phyloP scores from a whole-genome alignment of 345 rosid species.

The Melaleuca quinquenervia region DNA sequence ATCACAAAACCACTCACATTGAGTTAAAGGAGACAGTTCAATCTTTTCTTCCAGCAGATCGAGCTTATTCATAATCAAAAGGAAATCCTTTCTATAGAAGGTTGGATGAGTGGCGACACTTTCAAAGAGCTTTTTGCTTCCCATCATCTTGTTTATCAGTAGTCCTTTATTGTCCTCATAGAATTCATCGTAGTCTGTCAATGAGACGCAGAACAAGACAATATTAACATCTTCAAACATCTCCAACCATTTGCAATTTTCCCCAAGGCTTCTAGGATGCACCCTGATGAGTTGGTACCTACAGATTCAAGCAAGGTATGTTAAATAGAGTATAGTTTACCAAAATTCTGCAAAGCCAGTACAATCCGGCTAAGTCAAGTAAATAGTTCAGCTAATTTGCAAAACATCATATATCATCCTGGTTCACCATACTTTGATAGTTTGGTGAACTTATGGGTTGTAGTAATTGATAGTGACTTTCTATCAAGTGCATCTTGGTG shows the following conservation, averaged over 20 bases:
- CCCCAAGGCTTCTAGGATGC: conserved; percentile 62
- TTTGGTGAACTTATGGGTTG: neutral
- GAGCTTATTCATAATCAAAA: conserved; percentile 65
- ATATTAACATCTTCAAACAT: conserved; percentile 81
- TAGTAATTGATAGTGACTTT: neutral
- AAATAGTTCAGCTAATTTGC: neutral
- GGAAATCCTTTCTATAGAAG: conserved; percentile 61
- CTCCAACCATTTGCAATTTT: conserved; percentile 64
- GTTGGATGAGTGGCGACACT: conserved; percentile 41
- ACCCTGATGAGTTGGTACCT: conserved; percentile 85
- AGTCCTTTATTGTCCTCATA: conserved; percentile 36
- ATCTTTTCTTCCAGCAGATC: conserved; percentile 75
- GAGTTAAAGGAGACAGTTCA: conserved; percentile 37
- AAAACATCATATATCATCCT: neutral
- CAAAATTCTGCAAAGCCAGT: neutral
- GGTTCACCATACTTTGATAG: neutral
- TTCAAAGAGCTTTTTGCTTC: conserved; percentile 58
- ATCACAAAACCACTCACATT: conserved; percentile 78
- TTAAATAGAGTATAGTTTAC: neutral
- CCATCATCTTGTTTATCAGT: conserved; percentile 68
- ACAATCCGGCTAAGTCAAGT: neutral
- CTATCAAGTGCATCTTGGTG: neutral
- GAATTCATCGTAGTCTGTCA: conserved; percentile 52
- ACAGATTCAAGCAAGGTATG: neutral
- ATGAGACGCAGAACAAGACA: conserved; percentile 60